Evolutionary conservation across 495 filamentous ascomycete genomes (phyloP).

Genomic region (Lentithecium fluviatile): DNA sequence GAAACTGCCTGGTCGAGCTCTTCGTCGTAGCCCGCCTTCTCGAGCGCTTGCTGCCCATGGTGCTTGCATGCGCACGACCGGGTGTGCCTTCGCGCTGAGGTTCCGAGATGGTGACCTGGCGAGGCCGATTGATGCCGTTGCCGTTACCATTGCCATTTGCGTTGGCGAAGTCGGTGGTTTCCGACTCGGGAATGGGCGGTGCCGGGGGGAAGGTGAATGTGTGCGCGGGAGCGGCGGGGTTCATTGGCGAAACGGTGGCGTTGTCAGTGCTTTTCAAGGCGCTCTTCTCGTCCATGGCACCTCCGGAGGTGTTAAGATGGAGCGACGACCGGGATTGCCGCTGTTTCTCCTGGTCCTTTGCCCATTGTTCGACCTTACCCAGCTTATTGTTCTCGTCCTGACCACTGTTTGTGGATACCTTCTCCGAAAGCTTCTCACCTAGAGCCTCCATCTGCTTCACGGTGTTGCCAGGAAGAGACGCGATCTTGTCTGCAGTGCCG

Average conservation of each 20-base stretch:
- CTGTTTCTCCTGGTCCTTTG: conserved; percentile 33
- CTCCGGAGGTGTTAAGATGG: conserved; percentile 18
- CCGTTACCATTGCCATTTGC: conserved; percentile 19
- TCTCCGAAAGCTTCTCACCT: conserved; percentile 35
- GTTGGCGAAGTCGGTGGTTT: conserved; percentile 21
- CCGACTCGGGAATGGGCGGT: conserved; percentile 20
- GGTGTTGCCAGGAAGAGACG: conserved; percentile 8
- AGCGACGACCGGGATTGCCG: neutral
- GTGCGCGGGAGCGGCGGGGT: neutral
- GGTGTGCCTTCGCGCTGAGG: conserved; percentile 9
- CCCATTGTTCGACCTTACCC: conserved; percentile 48
- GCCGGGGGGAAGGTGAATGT: conserved; percentile 22
- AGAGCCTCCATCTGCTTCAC: conserved; percentile 19
- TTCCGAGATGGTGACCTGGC: conserved; percentile 32
- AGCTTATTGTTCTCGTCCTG: conserved; percentile 46
- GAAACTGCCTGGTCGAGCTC: conserved; percentile 69
- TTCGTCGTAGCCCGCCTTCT: conserved; percentile 74
- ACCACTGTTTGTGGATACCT: conserved; percentile 39
- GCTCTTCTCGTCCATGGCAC: conserved; percentile 46
- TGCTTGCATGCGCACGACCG: conserved; percentile 37
- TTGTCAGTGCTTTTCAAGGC: conserved; percentile 22
- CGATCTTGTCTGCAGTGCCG: conserved; percentile 18
- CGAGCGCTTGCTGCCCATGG: conserved; percentile 39
- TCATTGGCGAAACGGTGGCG: conserved; percentile 17
- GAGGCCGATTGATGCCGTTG: conserved; percentile 5